phyloP scores from a whole-genome alignment of 164 flowering plant species.

The Dillenia suffruticosa region DNA sequence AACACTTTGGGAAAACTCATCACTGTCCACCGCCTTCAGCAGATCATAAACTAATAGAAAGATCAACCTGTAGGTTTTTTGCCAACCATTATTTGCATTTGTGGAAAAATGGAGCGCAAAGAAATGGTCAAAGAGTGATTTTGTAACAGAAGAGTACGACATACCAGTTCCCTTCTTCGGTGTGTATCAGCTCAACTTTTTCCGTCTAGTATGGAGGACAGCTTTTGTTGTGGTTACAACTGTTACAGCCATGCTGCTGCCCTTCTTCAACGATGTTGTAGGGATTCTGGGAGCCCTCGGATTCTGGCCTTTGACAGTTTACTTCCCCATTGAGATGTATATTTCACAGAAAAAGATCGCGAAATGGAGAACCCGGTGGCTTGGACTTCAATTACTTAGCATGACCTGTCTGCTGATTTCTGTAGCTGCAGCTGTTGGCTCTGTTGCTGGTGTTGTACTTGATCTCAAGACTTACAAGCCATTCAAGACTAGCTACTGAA shows the following conservation, averaged over 20 bases:
- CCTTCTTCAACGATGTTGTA: constrained; percentile 69
- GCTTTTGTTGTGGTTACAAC: constrained; percentile 44
- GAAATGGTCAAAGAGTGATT: constrained; percentile 38
- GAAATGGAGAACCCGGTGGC: constrained; percentile 35
- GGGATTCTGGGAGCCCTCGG: constrained; percentile 70
- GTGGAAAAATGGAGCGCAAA: constrained; percentile 50
- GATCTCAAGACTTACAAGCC: constrained; percentile 61
- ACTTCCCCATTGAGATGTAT: constrained; percentile 60
- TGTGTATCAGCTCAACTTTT: constrained; percentile 42
- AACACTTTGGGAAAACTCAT: background rate
- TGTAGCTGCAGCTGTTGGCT: constrained; percentile 51
- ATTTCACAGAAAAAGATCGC: constrained; percentile 38
- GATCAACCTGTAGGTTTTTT: constrained; percentile 35
- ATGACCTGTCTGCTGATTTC: constrained; percentile 40
- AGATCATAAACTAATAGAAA: background rate
- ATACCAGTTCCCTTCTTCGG: constrained; percentile 34
- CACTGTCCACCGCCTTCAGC: background rate
- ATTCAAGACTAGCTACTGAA: constrained; percentile 39
- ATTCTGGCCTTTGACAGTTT: constrained; percentile 62
- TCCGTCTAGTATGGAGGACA: constrained; percentile 56
- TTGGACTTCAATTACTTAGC: constrained; percentile 47
- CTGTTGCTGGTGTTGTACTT: constrained; percentile 48
- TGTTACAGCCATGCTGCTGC: constrained; percentile 60
- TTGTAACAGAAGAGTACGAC: constrained; percentile 39
- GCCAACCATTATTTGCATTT: constrained; percentile 61